Percentiles rank a stretch among this genome's conserved stretches.
These are phyloP conservation scores for Rubia tinctorum DNA, from an alignment of 305 asterid species.

Conservation along the genomic window DNA sequence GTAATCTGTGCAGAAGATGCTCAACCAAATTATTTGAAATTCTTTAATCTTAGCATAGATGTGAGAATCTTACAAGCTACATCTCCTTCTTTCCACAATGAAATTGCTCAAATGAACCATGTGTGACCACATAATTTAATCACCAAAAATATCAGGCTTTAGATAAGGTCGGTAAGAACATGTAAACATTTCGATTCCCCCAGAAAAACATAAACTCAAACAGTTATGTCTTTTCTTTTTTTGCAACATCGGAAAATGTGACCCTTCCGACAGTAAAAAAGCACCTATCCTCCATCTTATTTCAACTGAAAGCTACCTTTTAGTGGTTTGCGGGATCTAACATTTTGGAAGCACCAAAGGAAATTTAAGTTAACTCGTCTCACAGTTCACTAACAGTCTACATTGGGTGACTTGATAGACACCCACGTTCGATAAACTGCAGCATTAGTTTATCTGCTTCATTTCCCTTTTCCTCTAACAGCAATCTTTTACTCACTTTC, in stretches of 20 bases:
- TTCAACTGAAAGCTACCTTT: background rate
- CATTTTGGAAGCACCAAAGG: background rate
- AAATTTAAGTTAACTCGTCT: background rate
- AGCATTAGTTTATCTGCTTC: conserved; percentile 92
- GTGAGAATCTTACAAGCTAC: background rate
- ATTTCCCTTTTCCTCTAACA: conserved; percentile 39
- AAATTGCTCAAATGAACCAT: background rate
- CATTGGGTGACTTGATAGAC: conserved; percentile 28
- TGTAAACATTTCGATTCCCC: background rate
- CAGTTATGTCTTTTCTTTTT: background rate
- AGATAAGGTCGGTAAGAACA: background rate
- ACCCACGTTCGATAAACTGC: conserved; percentile 79
- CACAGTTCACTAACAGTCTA: background rate
- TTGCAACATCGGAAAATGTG: background rate
- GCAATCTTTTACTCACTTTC: conserved; percentile 60
- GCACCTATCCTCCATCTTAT: background rate
- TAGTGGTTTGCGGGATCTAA: background rate
- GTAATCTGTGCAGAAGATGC: background rate
- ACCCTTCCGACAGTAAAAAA: background rate
- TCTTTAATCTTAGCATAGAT: too few species aligned
- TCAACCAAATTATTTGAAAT: background rate
- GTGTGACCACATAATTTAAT: background rate
- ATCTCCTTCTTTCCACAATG: background rate
- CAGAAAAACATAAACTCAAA: background rate
- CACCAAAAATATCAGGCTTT: background rate